phyloP scores from a whole-genome alignment of 257 asterid species.

The Jacaranda mimosifolia region DNA sequence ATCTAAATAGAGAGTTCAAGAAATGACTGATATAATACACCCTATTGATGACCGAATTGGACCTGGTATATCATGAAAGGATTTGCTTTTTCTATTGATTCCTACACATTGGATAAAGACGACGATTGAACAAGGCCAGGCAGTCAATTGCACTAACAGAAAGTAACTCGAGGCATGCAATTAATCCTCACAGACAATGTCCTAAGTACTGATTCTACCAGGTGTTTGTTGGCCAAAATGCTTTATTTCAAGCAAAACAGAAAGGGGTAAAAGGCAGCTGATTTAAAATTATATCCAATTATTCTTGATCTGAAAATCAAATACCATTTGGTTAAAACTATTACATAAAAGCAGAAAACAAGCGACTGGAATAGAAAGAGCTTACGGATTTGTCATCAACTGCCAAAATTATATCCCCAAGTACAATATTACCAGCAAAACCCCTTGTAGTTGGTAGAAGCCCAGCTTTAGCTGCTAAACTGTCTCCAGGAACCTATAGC shows the following conservation, averaged over 20 bases:
- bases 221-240: neutral
- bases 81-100: no score
- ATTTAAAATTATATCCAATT: neutral
- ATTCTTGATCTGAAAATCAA: neutral
- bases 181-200: neutral
- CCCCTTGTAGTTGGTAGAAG: constrained; percentile 85
- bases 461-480: constrained; percentile 82
- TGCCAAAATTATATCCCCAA: constrained; percentile 84
- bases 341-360: neutral
- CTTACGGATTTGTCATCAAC: constrained; percentile 80
- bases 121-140: no score
- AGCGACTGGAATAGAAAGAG: constrained; percentile 7
- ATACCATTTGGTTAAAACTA: neutral
- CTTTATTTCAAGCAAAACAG: neutral
- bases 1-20: no score
- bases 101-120: no score
- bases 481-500: constrained; percentile 74
- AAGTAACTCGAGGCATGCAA: neutral
- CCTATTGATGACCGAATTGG: no score
- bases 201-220: neutral
- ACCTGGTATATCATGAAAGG: no score
- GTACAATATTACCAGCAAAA: constrained; percentile 86
- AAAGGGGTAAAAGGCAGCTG: neutral
- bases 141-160: neutral
- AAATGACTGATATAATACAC: no score